Evolutionary conservation across 2,329 filamentous ascomycete genomes (phyloP).

Genomic region (Colletotrichum zoysiae): DNA sequence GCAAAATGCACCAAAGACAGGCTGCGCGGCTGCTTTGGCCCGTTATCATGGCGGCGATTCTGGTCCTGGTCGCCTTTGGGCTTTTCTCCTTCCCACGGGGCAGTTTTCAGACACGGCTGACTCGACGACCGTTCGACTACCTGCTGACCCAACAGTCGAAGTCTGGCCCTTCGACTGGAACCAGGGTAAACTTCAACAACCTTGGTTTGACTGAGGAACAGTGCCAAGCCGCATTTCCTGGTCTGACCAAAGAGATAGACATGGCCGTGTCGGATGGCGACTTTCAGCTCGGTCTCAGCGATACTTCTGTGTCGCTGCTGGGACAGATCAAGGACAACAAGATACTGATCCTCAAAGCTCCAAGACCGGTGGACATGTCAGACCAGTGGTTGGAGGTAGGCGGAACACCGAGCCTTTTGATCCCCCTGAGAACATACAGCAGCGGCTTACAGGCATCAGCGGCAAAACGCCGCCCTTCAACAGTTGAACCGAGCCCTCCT

Average conservation of each 20-base stretch:
- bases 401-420: not conserved
- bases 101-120: not conserved
- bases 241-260: slow-evolving; percentile 61
- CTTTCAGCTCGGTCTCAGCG: slow-evolving; percentile 54
- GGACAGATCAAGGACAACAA: slow-evolving; percentile 51
- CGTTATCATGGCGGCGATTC: slow-evolving; percentile 3
- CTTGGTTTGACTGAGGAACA: slow-evolving; percentile 57
- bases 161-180: not conserved
- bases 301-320: slow-evolving; percentile 49
- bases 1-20: slow-evolving; percentile 26
- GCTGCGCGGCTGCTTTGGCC: slow-evolving; percentile 20
- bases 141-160: not conserved
- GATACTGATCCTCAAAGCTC: slow-evolving; percentile 60
- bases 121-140: not conserved
- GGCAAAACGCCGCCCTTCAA: slow-evolving; percentile 64
- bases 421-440: slow-evolving; percentile 5
- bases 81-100: not conserved
- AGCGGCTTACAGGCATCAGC: slow-evolving; percentile 47
- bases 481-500: slow-evolving; percentile 65
- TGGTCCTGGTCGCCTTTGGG: slow-evolving; percentile 15
- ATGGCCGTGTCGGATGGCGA: slow-evolving; percentile 57
- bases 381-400: slow-evolving; percentile 56
- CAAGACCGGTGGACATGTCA: slow-evolving; percentile 56
- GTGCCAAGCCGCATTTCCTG: slow-evolving; percentile 60
- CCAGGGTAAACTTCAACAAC: slow-evolving; percentile 44